Evolutionary conservation across 371 early-diverging fungal genomes (phyloP), one percentile per base, ranked within the genome.

Genomic region (Capillidium heterosporum): DNA sequence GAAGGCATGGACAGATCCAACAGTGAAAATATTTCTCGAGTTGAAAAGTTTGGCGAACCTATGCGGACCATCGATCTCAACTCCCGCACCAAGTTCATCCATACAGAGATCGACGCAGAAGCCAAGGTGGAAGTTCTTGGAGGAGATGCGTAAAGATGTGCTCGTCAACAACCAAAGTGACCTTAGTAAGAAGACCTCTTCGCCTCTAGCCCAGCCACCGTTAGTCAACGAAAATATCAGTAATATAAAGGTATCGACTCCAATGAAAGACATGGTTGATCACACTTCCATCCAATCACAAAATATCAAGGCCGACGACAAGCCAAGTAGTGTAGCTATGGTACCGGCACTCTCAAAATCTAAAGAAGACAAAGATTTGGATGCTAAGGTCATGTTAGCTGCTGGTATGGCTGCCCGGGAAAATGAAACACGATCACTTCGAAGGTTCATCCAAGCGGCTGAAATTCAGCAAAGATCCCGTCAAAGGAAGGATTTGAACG

Each of bases 91-190:
- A 8, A n/a, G n/a, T 24, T 4, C 46, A 44, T 21, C 24, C 24
- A n/a, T n/a, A n/a, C 24, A 17, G 7, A 44, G 21, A 44, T 10
- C 46, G 7, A 7, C 46, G 4, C 46, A 44, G n/a, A 17, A 17
- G n/a, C 46, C 46, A 44, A 4, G 46, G n/a, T 44, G 46, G 46
- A 44, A 44, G n/a, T 44, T 44, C n/a, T 44, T 44, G 24, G 46
- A 44, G 46, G 46, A 44, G 21, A 17, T 44, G n/a, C 46, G 46
- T 44, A 17, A 24, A 17, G 24, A 44, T 5, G 46, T n/a, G 7
- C 4, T 3, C 46, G n/a, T 21, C 7, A 17, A 5, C 21, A 44
- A 35, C 35, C 35, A 44, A 44, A 44, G 7, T n/a, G n/a, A 21
- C 3, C 4, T 24, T 4, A 17, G 7, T n/a, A 24, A 44, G 7